Conservation (phyloP, 441 rosid genomes). For the Theobroma grandiflorum region DNA sequence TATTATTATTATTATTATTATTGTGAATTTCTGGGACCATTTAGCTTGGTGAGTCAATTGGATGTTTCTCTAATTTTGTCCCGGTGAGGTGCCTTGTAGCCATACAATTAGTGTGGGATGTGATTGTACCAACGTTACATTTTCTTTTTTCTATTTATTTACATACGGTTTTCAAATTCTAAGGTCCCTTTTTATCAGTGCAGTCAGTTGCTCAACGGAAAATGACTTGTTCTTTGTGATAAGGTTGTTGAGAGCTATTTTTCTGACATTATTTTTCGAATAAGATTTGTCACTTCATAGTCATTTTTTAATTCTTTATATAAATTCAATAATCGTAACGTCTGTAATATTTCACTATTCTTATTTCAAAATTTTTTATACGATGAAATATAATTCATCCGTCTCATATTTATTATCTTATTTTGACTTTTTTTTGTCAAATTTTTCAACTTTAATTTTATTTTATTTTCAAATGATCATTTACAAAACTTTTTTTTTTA, state of each 20-base stretch:
- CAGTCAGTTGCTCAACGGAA: background rate
- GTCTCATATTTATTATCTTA: no score
- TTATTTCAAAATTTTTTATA: no score
- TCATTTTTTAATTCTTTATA: background rate
- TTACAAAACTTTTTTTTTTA: no score
- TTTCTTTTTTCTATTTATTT: no score
- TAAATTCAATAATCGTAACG: background rate
- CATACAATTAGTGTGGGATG: constrained; percentile 7
- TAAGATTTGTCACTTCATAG: background rate
- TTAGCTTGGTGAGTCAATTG: constrained; percentile 14
- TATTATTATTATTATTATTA: no score
- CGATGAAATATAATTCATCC: no score
- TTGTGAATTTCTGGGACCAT: constrained; percentile 13
- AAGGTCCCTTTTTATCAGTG: background rate
- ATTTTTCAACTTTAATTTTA: no score
- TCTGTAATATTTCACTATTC: background rate
- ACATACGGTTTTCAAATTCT: background rate
- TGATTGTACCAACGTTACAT: background rate
- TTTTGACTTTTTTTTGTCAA: no score
- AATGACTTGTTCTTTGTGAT: background rate
- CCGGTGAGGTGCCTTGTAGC: background rate
- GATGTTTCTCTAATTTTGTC: constrained; percentile 11
- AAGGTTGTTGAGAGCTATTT: constrained; percentile 14
- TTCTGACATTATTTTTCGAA: background rate
- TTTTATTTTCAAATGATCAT: no score